These are phyloP conservation scores for Cladosporium velox DNA, from an alignment of 2,329 filamentous ascomycete species.

Conservation along the genomic window DNA sequence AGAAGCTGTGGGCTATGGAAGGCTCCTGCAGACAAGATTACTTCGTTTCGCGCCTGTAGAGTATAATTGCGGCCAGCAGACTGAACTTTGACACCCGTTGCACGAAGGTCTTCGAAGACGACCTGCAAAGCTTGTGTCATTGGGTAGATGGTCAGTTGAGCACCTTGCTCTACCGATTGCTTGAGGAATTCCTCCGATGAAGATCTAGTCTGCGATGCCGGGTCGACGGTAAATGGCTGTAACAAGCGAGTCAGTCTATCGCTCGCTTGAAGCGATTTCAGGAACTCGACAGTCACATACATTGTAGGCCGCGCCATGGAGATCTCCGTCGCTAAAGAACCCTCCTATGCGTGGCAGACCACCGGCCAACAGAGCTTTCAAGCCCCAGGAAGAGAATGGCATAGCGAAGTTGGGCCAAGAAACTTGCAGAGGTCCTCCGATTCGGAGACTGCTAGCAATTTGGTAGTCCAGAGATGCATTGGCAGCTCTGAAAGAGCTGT, in stretches of 20 bases:
- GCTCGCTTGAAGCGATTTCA: neutral
- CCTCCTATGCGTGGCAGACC: neutral
- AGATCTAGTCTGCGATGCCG: slow-evolving; percentile 29
- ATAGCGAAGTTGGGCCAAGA: slow-evolving; percentile 30
- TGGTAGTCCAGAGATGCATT: slow-evolving; percentile 18
- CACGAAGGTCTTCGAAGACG: slow-evolving; percentile 33
- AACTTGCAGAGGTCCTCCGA: slow-evolving; percentile 38
- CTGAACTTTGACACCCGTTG: slow-evolving; percentile 29
- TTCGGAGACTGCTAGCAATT: slow-evolving; percentile 24
- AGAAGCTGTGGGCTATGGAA: slow-evolving; percentile 38
- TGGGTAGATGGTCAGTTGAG: slow-evolving; percentile 35
- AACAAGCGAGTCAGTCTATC: slow-evolving; percentile 10
- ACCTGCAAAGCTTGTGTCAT: slow-evolving; percentile 39
- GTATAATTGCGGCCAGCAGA: slow-evolving; percentile 31
- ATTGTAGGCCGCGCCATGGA: slow-evolving; percentile 25
- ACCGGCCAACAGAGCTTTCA: slow-evolving; percentile 1
- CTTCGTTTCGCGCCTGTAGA: slow-evolving; percentile 36
- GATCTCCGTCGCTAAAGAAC: slow-evolving; percentile 8
- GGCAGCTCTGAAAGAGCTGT: slow-evolving; percentile 9
- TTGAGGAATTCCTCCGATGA: slow-evolving; percentile 34
- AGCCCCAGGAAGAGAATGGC: slow-evolving; percentile 15
- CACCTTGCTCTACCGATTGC: slow-evolving; percentile 23
- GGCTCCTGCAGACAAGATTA: slow-evolving; percentile 36
- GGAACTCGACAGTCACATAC: neutral
- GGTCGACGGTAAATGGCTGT: slow-evolving; percentile 37